These are phyloP conservation scores for Fraxinus paxiana DNA, from an alignment of 305 asterid genomes.

Conservation along the genomic window DNA sequence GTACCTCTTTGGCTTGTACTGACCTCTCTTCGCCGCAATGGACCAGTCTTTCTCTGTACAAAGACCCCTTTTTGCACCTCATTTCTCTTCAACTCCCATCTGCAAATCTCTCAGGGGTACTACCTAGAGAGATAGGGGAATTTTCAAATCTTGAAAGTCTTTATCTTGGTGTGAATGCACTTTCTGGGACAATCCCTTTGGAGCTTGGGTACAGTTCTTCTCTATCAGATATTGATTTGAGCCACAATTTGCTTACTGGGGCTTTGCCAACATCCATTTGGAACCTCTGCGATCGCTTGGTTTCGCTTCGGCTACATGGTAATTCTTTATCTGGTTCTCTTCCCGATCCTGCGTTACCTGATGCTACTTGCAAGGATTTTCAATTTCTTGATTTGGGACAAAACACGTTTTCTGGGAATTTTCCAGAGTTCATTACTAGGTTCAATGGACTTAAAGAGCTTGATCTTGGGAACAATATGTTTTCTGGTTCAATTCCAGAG, in stretches of 20 bases:
- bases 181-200: constrained; percentile 68
- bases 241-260: constrained; percentile 64
- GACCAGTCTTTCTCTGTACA: constrained; percentile 44
- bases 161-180: constrained; percentile 63
- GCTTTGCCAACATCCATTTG: constrained; percentile 76
- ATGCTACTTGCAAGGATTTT: constrained; percentile 56
- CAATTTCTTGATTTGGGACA: constrained; percentile 78
- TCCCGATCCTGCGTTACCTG: constrained; percentile 82
- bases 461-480: constrained; percentile 62
- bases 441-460: constrained; percentile 61
- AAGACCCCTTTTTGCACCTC: constrained; percentile 58
- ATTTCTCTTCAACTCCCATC: constrained; percentile 80
- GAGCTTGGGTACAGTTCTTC: constrained; percentile 89
- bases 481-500: constrained; percentile 63
- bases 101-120: constrained; percentile 73
- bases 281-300: constrained; percentile 78
- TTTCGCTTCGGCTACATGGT: constrained; percentile 66
- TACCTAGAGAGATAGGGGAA: constrained; percentile 83
- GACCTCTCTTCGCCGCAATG: constrained; percentile 82
- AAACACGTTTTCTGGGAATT: constrained; percentile 59
- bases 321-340: constrained; percentile 69
- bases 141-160: constrained; percentile 58
- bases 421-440: constrained; percentile 61
- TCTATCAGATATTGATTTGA: constrained; percentile 71
- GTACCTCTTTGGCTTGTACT: constrained; percentile 45